phyloP scores from a whole-genome alignment of 805 yeast genomes.

The Metschnikowia orientalis region DNA sequence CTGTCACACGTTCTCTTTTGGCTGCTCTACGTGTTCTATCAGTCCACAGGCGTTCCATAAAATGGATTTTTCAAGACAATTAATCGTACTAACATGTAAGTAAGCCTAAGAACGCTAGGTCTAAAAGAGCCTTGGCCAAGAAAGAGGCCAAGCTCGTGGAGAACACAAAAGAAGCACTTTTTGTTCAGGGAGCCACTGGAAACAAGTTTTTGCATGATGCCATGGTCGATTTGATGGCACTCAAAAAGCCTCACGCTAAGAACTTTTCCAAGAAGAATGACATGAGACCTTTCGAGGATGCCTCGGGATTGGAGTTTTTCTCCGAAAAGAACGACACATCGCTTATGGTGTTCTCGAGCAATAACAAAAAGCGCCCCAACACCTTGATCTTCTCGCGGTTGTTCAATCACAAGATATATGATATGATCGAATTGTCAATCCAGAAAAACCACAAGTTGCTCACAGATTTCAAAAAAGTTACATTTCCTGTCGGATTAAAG shows the following conservation, averaged over 20 bases:
- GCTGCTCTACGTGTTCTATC: too few species aligned
- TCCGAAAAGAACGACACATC: conserved; percentile 93
- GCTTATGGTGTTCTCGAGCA: conserved; percentile 69
- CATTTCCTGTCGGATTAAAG: conserved; percentile 84
- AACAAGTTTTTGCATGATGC: conserved; percentile 81
- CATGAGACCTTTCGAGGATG: conserved; percentile 89
- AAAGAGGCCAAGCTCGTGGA: conserved; percentile 86
- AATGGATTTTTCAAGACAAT: not conserved
- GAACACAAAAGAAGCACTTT: conserved; percentile 83
- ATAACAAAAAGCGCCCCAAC: conserved; percentile 90
- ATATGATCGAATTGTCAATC: conserved; percentile 86
- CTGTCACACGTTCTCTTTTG: too few species aligned
- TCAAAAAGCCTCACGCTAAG: conserved; percentile 87
- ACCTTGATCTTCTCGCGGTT: conserved; percentile 84
- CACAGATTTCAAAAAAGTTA: conserved; percentile 71
- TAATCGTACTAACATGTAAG: conserved; percentile 36
- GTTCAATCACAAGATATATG: conserved; percentile 84
- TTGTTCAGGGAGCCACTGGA: conserved; percentile 83
- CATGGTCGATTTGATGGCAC: conserved; percentile 80
- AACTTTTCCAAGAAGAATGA: conserved; percentile 87
- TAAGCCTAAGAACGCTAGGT: conserved; percentile 91
- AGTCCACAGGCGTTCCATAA: too few species aligned
- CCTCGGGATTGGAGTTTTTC: conserved; percentile 79
- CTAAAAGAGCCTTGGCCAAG: conserved; percentile 89
- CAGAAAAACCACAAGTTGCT: conserved; percentile 63